Conservation (phyloP, 179 eudicot species). For the Sideroxylon spinosum region DNA sequence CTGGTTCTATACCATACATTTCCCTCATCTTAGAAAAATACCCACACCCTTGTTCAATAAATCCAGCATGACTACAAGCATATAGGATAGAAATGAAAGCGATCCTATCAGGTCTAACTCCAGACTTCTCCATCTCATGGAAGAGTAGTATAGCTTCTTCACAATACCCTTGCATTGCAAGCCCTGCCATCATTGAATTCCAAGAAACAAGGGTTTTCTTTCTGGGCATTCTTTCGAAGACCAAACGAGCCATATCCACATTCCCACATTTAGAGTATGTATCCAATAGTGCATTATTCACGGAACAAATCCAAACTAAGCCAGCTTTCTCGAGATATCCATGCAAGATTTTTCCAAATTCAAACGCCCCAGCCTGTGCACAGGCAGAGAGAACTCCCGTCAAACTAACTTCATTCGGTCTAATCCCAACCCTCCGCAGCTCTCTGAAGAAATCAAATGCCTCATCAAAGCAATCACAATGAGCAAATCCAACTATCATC, state of each 20-base stretch:
- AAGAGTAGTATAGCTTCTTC: slow-evolving; percentile 44
- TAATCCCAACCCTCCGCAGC: slow-evolving; percentile 31
- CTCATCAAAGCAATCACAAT: slow-evolving; percentile 47
- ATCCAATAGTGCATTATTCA: slow-evolving; percentile 56
- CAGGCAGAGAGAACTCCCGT: slow-evolving; percentile 54
- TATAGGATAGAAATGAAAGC: slow-evolving; percentile 29
- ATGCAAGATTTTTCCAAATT: slow-evolving; percentile 47
- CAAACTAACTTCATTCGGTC: slow-evolving; percentile 56
- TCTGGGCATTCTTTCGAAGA: slow-evolving; percentile 45
- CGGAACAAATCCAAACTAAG: slow-evolving; percentile 36
- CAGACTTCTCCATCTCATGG: slow-evolving; percentile 45
- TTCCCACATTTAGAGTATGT: slow-evolving; percentile 62
- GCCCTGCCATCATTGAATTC: slow-evolving; percentile 60
- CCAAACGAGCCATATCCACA: slow-evolving; percentile 51
- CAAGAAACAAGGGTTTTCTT: slow-evolving; percentile 47
- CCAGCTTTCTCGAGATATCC: slow-evolving; percentile 51
- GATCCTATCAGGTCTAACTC: slow-evolving; percentile 44
- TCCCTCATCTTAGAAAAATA: slow-evolving; percentile 46
- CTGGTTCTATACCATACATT: slow-evolving; percentile 46
- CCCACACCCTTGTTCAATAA: slow-evolving; percentile 41
- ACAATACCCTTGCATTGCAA: slow-evolving; percentile 65
- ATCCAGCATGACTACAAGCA: slow-evolving; percentile 63
- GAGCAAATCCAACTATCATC: slow-evolving; percentile 54
- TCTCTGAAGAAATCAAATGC: slow-evolving; percentile 51
- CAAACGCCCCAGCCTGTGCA: slow-evolving; percentile 62